These are phyloP conservation scores for Acanthamoeba royreba DNA, from an alignment of 208 protist species.

Conservation along the genomic window DNA sequence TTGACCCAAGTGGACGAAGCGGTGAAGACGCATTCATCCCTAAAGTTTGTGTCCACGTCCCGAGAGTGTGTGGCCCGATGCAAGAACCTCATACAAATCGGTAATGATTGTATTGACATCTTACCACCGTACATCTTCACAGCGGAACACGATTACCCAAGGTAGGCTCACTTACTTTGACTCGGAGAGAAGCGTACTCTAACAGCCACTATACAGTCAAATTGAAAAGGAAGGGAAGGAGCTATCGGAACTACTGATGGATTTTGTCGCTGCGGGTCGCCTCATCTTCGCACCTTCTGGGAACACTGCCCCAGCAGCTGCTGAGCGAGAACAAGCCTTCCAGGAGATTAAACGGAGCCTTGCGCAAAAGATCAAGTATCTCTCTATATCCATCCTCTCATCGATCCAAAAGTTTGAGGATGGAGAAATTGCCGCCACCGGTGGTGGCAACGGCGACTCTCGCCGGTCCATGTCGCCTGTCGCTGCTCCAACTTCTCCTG, in stretches of 20 bases:
- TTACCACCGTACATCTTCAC: background rate
- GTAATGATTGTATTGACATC: background rate
- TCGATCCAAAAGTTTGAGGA: background rate
- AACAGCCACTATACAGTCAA: background rate
- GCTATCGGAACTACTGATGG: conserved; percentile 13
- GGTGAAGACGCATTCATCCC: background rate
- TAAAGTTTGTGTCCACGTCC: conserved; percentile 13
- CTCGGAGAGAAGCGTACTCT: too few species aligned
- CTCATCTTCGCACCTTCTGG: background rate
- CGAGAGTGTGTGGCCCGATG: background rate
- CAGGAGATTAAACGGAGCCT: conserved; percentile 8
- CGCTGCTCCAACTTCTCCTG: background rate
- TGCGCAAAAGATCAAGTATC: background rate
- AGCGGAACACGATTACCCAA: background rate
- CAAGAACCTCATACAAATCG: conserved; percentile 37
- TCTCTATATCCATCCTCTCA: background rate
- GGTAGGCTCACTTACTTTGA: background rate
- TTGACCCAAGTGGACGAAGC: background rate
- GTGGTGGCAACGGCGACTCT: background rate
- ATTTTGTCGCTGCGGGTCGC: background rate
- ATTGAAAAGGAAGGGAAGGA: background rate
- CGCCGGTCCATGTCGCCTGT: background rate
- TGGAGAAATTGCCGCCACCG: background rate
- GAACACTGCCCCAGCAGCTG: background rate
- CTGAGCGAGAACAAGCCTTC: background rate